A percentile compares a stretch with the other conserved stretches of the same genome.
Conservation (phyloP, 2,329 filamentous ascomycete genomes). For the Escovopsis sp. region DNA sequence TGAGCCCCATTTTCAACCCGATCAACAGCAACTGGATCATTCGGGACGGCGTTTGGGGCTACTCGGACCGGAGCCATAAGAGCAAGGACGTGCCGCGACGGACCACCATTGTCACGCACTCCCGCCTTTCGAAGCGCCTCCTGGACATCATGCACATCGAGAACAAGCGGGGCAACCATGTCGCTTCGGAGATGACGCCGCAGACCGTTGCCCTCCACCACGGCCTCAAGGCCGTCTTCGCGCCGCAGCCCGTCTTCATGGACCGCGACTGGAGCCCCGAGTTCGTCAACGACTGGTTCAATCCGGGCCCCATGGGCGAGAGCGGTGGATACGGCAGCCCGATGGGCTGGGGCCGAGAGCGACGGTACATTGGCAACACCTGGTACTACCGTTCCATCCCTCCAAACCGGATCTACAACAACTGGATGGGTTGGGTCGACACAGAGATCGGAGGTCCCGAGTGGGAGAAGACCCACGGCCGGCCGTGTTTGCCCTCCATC, state of each 20-base stretch:
- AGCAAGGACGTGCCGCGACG: slow-evolving; percentile 49
- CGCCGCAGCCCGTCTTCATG: slow-evolving; percentile 65
- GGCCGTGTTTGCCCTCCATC: slow-evolving; percentile 42
- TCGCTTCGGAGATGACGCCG: slow-evolving; percentile 69
- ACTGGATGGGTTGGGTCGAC: slow-evolving; percentile 46
- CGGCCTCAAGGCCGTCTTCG: slow-evolving; percentile 64
- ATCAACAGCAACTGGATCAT: slow-evolving; percentile 59
- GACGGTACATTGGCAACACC: slow-evolving; percentile 39
- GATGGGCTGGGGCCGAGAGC: slow-evolving; percentile 44
- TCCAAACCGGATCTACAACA: slow-evolving; percentile 44
- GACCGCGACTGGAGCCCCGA: slow-evolving; percentile 53
- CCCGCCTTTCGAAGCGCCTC: slow-evolving; percentile 54
- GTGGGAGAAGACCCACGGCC: slow-evolving; percentile 41
- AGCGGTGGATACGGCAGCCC: slow-evolving; percentile 38
- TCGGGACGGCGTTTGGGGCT: slow-evolving; percentile 52
- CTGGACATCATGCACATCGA: slow-evolving; percentile 67
- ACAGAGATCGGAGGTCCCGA: slow-evolving; percentile 35
- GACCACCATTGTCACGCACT: slow-evolving; percentile 64
- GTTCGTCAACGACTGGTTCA: slow-evolving; percentile 42
- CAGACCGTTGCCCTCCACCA: slow-evolving; percentile 60
- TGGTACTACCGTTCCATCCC: slow-evolving; percentile 46
- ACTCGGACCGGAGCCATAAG: slow-evolving; percentile 33
- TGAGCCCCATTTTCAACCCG: slow-evolving; percentile 68
- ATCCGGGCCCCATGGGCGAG: slow-evolving; percentile 39
- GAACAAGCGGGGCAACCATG: slow-evolving; percentile 56